phyloP scores from a whole-genome alignment of 768 basidiomycete genomes.

The Hygrophorus pudorinus region DNA sequence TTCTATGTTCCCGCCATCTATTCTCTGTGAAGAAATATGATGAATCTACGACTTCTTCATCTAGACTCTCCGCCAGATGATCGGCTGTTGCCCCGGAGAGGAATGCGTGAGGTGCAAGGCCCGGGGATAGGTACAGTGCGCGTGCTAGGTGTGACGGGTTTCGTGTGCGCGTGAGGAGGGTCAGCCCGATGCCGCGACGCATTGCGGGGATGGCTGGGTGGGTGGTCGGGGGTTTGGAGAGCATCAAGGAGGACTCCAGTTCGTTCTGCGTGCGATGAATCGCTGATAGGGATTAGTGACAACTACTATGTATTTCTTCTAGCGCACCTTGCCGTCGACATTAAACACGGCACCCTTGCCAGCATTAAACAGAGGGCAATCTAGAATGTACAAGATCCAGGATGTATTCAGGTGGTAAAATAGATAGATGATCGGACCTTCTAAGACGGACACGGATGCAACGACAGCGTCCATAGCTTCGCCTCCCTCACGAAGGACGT shows the following conservation, averaged over 20 bases:
- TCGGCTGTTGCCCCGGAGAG: constrained; percentile 62
- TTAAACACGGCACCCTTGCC: constrained; percentile 83
- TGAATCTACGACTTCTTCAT: constrained; percentile 52
- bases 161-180: constrained; percentile 54
- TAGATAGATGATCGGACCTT: constrained; percentile 35
- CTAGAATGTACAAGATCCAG: constrained; percentile 22
- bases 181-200: constrained; percentile 53
- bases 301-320: not conserved
- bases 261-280: constrained; percentile 45
- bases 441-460: constrained; percentile 63
- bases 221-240: constrained; percentile 64
- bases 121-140: constrained; percentile 60
- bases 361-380: constrained; percentile 69
- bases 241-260: constrained; percentile 73
- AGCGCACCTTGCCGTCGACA: constrained; percentile 56
- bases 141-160: constrained; percentile 70
- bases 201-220: constrained; percentile 47
- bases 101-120: constrained; percentile 54
- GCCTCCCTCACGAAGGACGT: constrained; percentile 54
- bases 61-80: constrained; percentile 42
- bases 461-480: constrained; percentile 79
- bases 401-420: not conserved
- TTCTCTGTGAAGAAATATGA: constrained; percentile 71
- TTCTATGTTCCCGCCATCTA: constrained; percentile 71
- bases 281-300: not conserved